Conservation (phyloP, 2,329 filamentous ascomycete species). For the Penicillium psychrosexuale region DNA sequence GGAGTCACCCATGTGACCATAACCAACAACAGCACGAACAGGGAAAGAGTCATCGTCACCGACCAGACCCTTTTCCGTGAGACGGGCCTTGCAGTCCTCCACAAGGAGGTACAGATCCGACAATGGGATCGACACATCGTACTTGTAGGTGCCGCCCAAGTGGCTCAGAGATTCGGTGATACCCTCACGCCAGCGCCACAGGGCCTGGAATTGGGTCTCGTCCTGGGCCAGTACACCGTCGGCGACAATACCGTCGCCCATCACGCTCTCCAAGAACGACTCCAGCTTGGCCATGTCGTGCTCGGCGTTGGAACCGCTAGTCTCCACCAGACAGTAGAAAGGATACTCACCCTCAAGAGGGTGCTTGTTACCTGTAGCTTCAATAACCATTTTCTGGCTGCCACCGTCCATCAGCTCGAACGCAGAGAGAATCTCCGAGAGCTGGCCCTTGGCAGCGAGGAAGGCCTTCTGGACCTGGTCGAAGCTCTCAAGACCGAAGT, state of each 20-base stretch:
- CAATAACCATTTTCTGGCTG: constrained; percentile 73
- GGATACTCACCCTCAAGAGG: constrained; percentile 81
- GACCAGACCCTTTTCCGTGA: constrained; percentile 71
- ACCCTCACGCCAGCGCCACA: constrained; percentile 93
- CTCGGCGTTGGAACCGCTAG: constrained; percentile 87
- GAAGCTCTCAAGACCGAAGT: constrained; percentile 86
- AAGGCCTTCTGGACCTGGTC: constrained; percentile 86
- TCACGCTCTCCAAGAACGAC: constrained; percentile 84
- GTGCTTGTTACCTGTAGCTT: constrained; percentile 70
- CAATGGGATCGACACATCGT: constrained; percentile 92
- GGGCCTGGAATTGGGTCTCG: constrained; percentile 77
- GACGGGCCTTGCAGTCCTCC: constrained; percentile 72
- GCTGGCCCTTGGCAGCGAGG: constrained; percentile 80
- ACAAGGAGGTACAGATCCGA: constrained; percentile 83
- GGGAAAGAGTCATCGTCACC: constrained; percentile 72
- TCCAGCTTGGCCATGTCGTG: constrained; percentile 93
- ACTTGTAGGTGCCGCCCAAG: constrained; percentile 96
- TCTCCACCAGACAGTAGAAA: constrained; percentile 97
- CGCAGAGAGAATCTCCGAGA: constrained; percentile 92
- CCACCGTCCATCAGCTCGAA: constrained; percentile 95
- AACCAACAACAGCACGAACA: constrained; percentile 87
- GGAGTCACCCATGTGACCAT: constrained; percentile 96
- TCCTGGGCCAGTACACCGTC: constrained; percentile 93
- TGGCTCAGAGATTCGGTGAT: constrained; percentile 86
- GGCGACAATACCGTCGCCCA: constrained; percentile 78